Percentiles rank a stretch among this genome's conserved stretches.
phyloP scores from a whole-genome alignment of 192 early-diverging fungal genomes.

The Coemansia sp. region DNA sequence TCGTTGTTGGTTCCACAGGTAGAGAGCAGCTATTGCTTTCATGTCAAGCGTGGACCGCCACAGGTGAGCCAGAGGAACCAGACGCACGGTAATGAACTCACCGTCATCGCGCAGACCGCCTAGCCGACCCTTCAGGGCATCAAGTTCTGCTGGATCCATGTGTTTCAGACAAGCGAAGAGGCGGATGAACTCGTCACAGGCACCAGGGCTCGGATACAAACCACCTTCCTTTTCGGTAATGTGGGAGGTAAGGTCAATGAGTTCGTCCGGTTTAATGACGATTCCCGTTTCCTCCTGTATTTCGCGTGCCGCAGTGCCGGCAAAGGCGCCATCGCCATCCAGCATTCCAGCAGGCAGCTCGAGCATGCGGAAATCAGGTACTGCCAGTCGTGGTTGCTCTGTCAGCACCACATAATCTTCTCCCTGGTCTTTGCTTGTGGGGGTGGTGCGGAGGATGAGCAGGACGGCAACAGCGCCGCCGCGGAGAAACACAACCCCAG shows the following conservation, averaged over 20 bases:
- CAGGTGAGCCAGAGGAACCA: conserved; percentile 65
- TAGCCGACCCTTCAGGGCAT: conserved; percentile 60
- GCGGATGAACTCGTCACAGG: conserved; percentile 76
- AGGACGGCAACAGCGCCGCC: conserved; percentile 75
- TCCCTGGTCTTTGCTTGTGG: conserved; percentile 16
- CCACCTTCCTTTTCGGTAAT: conserved; percentile 60
- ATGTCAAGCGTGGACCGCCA: conserved; percentile 69
- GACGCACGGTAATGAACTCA: conserved; percentile 69
- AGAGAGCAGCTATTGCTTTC: conserved; percentile 67
- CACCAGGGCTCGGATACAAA: conserved; percentile 75
- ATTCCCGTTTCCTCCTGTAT: conserved; percentile 84
- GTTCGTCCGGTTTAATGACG: conserved; percentile 56
- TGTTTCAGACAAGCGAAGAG: conserved; percentile 69
- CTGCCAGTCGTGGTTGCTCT: conserved; percentile 72
- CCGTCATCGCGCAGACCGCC: conserved; percentile 72
- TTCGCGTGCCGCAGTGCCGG: conserved; percentile 74
- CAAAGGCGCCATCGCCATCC: conserved; percentile 69
- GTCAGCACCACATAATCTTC: conserved; percentile 63
- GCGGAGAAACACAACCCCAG: conserved; percentile 80
- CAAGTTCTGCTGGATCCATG: conserved; percentile 56
- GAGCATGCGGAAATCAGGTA: conserved; percentile 58
- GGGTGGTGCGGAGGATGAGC: conserved; percentile 56
- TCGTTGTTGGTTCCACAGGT: conserved; percentile 59
- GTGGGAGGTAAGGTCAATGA: conserved; percentile 59
- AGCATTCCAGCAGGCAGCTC: conserved; percentile 90